Conservation (phyloP, 2,329 filamentous ascomycete genomes). For the Colletotrichum shisoi region DNA sequence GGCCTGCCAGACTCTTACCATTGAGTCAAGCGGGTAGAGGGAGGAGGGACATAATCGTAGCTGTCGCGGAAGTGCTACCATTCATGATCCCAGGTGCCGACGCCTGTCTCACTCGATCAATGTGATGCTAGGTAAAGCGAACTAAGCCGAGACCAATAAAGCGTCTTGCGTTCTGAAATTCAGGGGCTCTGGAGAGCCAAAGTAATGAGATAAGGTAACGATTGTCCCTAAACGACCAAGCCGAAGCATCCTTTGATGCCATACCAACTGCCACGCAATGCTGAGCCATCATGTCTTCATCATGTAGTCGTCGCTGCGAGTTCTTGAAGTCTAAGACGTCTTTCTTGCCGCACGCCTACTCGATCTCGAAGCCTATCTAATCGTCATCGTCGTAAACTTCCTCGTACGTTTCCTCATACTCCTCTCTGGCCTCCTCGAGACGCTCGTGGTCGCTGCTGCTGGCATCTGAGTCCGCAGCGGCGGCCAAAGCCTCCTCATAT, state of each 20-base stretch:
- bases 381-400: constrained; percentile 50
- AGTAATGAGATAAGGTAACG: constrained; percentile 22
- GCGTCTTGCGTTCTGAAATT: constrained; percentile 33
- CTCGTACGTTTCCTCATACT: constrained; percentile 60
- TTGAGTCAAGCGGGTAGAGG: no score
- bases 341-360: constrained; percentile 6
- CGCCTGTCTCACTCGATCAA: constrained; percentile 12
- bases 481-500: constrained; percentile 55
- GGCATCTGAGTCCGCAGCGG: constrained; percentile 52
- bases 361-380: constrained; percentile 10
- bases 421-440: constrained; percentile 60
- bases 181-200: constrained; percentile 3
- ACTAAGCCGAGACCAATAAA: constrained; percentile 18
- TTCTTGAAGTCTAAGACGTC: constrained; percentile 11
- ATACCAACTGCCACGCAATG: constrained; percentile 33
- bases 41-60: neutral
- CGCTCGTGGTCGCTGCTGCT: constrained; percentile 63
- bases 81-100: neutral
- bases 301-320: constrained; percentile 34
- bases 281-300: constrained; percentile 27
- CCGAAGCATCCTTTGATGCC: constrained; percentile 23
- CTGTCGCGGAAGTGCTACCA: constrained; percentile 10
- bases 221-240: constrained; percentile 27
- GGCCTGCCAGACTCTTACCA: no score
- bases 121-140: neutral